Evolutionary conservation across 1,284 basidiomycete species (phyloP), one percentile per base, ranked within the genome.

Genomic region (Blastosporella zonata): DNA sequence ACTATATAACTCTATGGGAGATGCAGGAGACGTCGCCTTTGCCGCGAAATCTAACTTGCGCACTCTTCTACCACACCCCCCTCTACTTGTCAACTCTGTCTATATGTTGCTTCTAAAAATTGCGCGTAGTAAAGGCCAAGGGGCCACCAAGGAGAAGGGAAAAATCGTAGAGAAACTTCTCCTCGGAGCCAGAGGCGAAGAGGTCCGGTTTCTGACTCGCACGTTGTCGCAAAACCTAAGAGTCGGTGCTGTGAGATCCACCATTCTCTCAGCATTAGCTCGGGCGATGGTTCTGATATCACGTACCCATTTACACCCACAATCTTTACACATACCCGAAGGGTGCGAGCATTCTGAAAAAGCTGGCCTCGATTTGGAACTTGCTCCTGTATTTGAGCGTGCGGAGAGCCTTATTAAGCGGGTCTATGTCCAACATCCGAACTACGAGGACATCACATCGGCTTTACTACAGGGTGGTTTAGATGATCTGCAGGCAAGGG

Each of bases 401-500:
- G 86, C 88, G 1, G 85, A 89, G 60, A 74, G 70, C 5, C 59
- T 90, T 18, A 66, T 97, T 8, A 81, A 85, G 59, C 81, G 79
- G 55, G 84, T 90, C 0, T 95, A 89, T 61, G 90, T 90, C 10
- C 82, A 88, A 49, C 93, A 95, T 72, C 94, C 94, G 12, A 90
- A 92, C 62, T 94, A 93, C 62, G 83, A 84, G 42, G 77, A 93
- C 58, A 85, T 97, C 31, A 73, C 88, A 5, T 66, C 70, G 2
- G 90, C 84, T 10, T 65, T 92, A 25, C 69, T 87, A n/a, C 65
- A 78, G 8, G 68, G 62, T 21, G 88, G 87, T 1, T 67, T 92
- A 12, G 76, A 80, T 28, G 74, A 71, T 2, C 71, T 94, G 8
- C 68, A 76, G 25, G 70, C 77, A n/a, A 73, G 74, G 17, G 89